These are phyloP conservation scores for Aspergillus cristatus DNA, from an alignment of 495 filamentous ascomycete species.

Conservation along the genomic window DNA sequence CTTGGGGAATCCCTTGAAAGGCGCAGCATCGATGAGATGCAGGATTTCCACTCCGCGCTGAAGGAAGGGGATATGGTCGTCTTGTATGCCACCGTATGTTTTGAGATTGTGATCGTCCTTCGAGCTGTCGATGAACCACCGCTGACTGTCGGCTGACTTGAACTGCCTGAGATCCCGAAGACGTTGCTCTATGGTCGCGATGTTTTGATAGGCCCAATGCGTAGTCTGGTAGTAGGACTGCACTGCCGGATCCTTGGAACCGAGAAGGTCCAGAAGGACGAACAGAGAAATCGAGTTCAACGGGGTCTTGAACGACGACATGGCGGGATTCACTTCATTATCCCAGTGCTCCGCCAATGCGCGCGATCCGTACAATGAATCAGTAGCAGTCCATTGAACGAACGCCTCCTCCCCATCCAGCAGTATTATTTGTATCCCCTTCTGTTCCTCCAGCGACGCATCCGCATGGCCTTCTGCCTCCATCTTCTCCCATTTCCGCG, in stretches of 20 bases:
- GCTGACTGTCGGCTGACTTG: constrained; percentile 28
- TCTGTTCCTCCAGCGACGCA: constrained; percentile 52
- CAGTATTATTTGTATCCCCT: constrained; percentile 81
- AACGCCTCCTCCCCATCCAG: constrained; percentile 96
- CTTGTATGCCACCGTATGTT: constrained; percentile 48
- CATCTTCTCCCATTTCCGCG: constrained; percentile 71
- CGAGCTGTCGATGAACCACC: constrained; percentile 42
- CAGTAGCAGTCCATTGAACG: constrained; percentile 60
- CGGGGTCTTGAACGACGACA: constrained; percentile 63
- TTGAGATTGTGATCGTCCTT: constrained; percentile 43
- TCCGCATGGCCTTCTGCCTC: constrained; percentile 42
- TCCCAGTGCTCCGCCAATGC: constrained; percentile 73
- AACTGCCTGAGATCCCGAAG: constrained; percentile 51
- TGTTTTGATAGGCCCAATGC: constrained; percentile 80
- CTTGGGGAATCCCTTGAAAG: constrained; percentile 49
- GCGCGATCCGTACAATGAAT: constrained; percentile 83
- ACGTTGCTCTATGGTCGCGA: constrained; percentile 60
- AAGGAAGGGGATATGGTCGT: constrained; percentile 91
- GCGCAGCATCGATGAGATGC: constrained; percentile 70
- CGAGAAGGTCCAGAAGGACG: constrained; percentile 86
- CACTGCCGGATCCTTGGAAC: constrained; percentile 56
- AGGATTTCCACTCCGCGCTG: constrained; percentile 74
- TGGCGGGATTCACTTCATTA: constrained; percentile 49
- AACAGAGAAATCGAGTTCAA: constrained; percentile 78
- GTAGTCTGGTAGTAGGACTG: constrained; percentile 79